Conservation (phyloP, 78 protist species). For the Dictyostelium intermedium region DNA sequence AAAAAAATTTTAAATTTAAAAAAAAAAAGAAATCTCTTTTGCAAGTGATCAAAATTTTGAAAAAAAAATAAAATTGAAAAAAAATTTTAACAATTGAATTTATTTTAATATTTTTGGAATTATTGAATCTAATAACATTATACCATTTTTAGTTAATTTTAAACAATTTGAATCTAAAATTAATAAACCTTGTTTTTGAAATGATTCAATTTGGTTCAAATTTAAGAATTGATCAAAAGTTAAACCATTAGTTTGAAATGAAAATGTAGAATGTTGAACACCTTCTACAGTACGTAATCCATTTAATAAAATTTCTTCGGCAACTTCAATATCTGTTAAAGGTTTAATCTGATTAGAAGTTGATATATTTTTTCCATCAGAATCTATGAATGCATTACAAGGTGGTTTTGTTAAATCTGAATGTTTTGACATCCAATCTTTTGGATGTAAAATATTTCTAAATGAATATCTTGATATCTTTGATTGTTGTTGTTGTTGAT, state of each 20-base stretch:
- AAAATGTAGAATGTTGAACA: constrained; percentile 20
- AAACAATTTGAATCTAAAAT: not conserved
- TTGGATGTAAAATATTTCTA: constrained; percentile 32
- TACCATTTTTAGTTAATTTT: not conserved
- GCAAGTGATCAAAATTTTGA: not conserved
- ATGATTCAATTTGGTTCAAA: not conserved
- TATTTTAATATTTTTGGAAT: not conserved
- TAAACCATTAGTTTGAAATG: constrained; percentile 2
- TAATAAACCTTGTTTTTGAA: constrained; percentile 3
- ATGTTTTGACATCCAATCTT: constrained; percentile 30
- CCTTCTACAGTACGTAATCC: constrained; percentile 69
- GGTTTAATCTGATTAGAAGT: not conserved
- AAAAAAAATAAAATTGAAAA: not conserved
- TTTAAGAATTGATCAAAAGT: not conserved
- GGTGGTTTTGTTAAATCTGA: not conserved
- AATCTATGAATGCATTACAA: not conserved
- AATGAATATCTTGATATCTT: not conserved
- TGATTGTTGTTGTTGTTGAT: not conserved
- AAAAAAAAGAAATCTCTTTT: not conserved
- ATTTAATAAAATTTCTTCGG: constrained; percentile 42
- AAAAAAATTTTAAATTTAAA: not conserved
- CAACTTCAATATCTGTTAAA: constrained; percentile 9
- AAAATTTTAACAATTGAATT: not conserved
- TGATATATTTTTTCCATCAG: not conserved
- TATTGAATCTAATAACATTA: not conserved